Conservation (phyloP, 2,329 filamentous ascomycete species). For the Phaeosphaeria sp. region DNA sequence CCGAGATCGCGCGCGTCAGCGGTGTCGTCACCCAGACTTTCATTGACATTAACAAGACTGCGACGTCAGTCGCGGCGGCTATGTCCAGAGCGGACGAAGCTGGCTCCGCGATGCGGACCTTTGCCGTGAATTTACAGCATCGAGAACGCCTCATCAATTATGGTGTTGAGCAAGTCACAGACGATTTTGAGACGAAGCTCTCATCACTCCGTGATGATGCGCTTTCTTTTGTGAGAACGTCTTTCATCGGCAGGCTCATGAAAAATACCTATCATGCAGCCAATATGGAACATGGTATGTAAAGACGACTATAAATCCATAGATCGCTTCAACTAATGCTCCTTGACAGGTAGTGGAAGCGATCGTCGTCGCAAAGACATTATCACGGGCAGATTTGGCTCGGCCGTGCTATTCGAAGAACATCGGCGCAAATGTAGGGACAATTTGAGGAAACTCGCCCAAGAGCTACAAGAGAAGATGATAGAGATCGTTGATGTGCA, state of each 20-base stretch:
- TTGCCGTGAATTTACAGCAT: slow-evolving; percentile 36
- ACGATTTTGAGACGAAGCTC: slow-evolving; percentile 23
- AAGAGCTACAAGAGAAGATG: slow-evolving; percentile 10
- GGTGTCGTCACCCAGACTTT: slow-evolving; percentile 13
- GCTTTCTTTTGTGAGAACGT: slow-evolving; percentile 17
- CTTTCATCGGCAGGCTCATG: slow-evolving; percentile 25
- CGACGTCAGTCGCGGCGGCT: not conserved
- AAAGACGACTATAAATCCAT: not conserved
- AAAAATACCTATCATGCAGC: slow-evolving; percentile 24
- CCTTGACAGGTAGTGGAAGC: not conserved
- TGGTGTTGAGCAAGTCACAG: slow-evolving; percentile 34
- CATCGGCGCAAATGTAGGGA: slow-evolving; percentile 16
- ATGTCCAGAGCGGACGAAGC: not conserved
- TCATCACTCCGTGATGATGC: slow-evolving; percentile 15
- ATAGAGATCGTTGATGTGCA: slow-evolving; percentile 13
- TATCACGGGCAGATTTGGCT: slow-evolving; percentile 18
- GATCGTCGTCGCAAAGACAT: slow-evolving; percentile 17
- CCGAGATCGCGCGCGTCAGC: slow-evolving; percentile 12
- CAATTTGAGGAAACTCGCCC: slow-evolving; percentile 7
- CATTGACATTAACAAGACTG: slow-evolving; percentile 3
- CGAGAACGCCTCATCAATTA: slow-evolving; percentile 35
- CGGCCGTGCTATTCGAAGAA: slow-evolving; percentile 13
- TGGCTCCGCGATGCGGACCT: slow-evolving; percentile 14
- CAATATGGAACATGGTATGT: slow-evolving; percentile 25
- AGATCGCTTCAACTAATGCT: not conserved